Base-by-base conservation (phyloP, 257 asterid species). In the Salvia rosmarinus region DNA sequence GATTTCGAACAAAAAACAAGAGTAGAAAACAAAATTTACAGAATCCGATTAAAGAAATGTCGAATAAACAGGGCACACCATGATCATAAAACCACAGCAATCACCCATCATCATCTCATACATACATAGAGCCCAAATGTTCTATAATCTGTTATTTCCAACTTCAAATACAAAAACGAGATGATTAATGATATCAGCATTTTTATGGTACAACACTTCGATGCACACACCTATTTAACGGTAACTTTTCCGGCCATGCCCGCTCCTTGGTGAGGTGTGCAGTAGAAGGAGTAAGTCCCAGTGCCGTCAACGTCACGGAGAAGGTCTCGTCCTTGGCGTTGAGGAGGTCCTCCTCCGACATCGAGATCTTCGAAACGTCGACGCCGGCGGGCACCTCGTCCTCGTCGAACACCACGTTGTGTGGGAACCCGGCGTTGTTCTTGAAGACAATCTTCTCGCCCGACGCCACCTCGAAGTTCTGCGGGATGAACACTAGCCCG, bases 371-470 rank as follows among this genome's bases (percentile, higher is more conserved):
- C 0, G 87, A 3, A 3, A 42, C 95, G 64, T 93, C 95, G 4
- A 93, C 95, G 0, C 98, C 98, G 2, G 89, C 55, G 10, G 97
- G 97, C 4, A 90, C 67, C 62, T 56, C 95, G 67, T 93, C 98
- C 58, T 87, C 97, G 52, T 93, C 92, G 72, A 93, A 93, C n/a
- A 90, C 83, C 19, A 93, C 81, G 55, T 93, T 93, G 90, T 93
- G 98, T 0, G 98, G 98, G 89, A 85, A 88, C 0, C 90, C 97
- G 0, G 87, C 92, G 37, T 87, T 87, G 97, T 93, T 93, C 82
- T 72, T 81, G 87, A 93, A 90, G 7, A 71, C 83, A 58, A 93
- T 88, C 34, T 82, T 85, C 94, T 93, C 97, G 0, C 98, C 97
- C 0, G 98, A 3, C 3, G 94, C 77, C 23, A 93, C 78, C 1